Percentiles rank a stretch among this genome's conserved stretches.
phyloP scores from a whole-genome alignment of 192 early-diverging fungal species.

The Mycoemilia scoparia region DNA sequence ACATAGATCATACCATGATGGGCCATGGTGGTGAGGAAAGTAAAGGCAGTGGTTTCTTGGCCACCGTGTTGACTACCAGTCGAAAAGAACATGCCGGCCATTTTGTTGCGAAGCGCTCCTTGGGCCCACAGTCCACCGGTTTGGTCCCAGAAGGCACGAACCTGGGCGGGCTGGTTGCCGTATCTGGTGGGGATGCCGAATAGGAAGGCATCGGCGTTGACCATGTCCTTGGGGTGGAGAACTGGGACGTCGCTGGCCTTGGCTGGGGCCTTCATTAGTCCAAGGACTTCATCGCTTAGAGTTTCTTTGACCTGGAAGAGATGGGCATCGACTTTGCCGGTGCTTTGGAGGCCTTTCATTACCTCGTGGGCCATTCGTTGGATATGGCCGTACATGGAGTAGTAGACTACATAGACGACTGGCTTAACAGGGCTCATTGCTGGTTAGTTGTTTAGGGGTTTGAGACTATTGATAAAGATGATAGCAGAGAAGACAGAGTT shows the following conservation, averaged over 20 bases:
- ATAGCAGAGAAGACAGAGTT: no score
- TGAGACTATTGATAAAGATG: not conserved
- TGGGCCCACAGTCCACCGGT: constrained; percentile 29
- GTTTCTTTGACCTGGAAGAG: constrained; percentile 42
- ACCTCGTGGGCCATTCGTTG: constrained; percentile 1
- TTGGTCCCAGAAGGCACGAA: constrained; percentile 18
- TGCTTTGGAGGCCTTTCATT: constrained; percentile 2
- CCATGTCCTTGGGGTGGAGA: constrained; percentile 14
- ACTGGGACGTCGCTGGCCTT: constrained; percentile 26
- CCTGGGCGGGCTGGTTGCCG: constrained; percentile 16
- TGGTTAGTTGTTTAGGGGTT: not conserved
- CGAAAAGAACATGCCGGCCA: constrained; percentile 20
- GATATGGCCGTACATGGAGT: constrained; percentile 9
- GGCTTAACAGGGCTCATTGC: constrained; percentile 6
- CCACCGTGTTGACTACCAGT: constrained; percentile 18
- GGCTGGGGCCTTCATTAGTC: constrained; percentile 32
- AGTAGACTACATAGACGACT: constrained; percentile 6
- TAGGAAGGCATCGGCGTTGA: constrained; percentile 26
- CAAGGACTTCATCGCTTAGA: constrained; percentile 30
- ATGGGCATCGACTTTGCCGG: constrained; percentile 8
- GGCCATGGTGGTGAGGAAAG: constrained; percentile 13
- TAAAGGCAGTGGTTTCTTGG: constrained; percentile 27
- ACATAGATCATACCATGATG: constrained; percentile 35
- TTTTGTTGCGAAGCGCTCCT: constrained; percentile 17
- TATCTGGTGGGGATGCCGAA: constrained; percentile 11